A percentile compares a stretch with the other conserved stretches of the same genome.
These are phyloP conservation scores for Terfezia claveryi DNA, from an alignment of 495 filamentous ascomycete species.

Conservation along the genomic window DNA sequence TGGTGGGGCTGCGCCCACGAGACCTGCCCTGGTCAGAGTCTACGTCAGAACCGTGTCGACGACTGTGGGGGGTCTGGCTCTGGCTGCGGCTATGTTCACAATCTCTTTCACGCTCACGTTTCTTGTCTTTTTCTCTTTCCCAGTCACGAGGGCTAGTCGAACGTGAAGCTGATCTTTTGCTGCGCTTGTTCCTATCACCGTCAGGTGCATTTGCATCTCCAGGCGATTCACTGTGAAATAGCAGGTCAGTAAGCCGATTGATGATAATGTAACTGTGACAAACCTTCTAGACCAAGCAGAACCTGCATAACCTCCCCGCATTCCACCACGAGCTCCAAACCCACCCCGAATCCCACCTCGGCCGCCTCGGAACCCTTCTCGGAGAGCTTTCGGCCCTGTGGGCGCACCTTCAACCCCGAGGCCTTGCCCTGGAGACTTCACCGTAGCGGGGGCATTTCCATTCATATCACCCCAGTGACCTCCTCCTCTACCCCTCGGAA, in stretches of 20 bases:
- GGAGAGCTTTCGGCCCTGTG: constrained; percentile 80
- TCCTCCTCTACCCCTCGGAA: constrained; percentile 2
- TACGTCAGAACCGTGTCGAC: neutral
- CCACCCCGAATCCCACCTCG: constrained; percentile 11
- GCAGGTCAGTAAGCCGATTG: neutral
- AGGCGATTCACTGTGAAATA: constrained; percentile 9
- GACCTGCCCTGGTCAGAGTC: neutral
- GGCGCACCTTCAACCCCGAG: constrained; percentile 59
- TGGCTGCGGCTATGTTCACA: neutral
- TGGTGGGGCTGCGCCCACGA: neutral
- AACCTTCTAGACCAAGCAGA: constrained; percentile 17
- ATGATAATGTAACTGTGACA: neutral
- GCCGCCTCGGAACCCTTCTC: constrained; percentile 40
- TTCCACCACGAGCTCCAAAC: constrained; percentile 1
- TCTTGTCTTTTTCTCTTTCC: constrained; percentile 10
- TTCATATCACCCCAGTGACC: neutral
- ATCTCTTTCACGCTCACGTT: neutral
- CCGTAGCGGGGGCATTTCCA: constrained; percentile 1
- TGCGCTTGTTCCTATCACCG: neutral
- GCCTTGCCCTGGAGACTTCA: constrained; percentile 19
- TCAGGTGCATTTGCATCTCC: constrained; percentile 1
- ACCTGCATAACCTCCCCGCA: neutral
- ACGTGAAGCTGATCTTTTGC: neutral
- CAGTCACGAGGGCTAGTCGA: neutral
- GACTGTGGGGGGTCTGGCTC: neutral